Base-by-base conservation (phyloP, 169 alveolate species). In the Plasmodium cynomolgi region DNA sequence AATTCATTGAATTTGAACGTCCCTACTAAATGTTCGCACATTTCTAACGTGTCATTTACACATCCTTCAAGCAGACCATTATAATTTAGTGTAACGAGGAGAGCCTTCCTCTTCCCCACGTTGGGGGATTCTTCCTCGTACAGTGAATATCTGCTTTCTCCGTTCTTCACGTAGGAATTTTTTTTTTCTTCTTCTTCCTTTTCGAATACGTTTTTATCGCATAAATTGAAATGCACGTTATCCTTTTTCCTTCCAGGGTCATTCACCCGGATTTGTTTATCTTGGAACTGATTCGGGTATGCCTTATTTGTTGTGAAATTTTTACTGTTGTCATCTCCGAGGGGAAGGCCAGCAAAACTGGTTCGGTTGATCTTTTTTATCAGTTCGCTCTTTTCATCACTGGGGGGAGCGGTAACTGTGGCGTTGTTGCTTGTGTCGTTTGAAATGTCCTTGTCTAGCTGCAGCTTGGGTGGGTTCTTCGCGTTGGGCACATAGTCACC, bases 41-140 rank as follows among this genome's bases (percentile, higher is more conserved):
- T 58, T 7, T 90, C 80, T 39, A 68, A 1, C 31, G 91, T 80
- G 44, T 90, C 94, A 81, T 90, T 90, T 80, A 34, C 50, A 20
- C 80, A 50, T 41, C 94, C 94, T 90, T 90, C 94, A 20, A 90
- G 72, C 73, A 80, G 73, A 11, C 91, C 94, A 62, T 80, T 58
- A 80, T 90, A 90, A 58, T 39, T 90, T 79, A 90, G 50, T 37
- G 91, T 62, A 50, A 90, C 47, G 1, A 90, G 11, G 23, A 90
- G 47, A 34, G 94, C 94, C 34, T 90, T 90, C 72, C 56, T 90
- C 71, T 79, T 90, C 26, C 91, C 94, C 68, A 80, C 72, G 44
- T 80, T 37, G 20, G 88, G 94, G 5, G 81, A 39, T 80, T 80
- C 81, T 62, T 58, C 33, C 41, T 79, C 91, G 8, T 58, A 39